Base-by-base conservation (phyloP, 1,284 basidiomycete genomes). In the Dichomitus squalens region DNA sequence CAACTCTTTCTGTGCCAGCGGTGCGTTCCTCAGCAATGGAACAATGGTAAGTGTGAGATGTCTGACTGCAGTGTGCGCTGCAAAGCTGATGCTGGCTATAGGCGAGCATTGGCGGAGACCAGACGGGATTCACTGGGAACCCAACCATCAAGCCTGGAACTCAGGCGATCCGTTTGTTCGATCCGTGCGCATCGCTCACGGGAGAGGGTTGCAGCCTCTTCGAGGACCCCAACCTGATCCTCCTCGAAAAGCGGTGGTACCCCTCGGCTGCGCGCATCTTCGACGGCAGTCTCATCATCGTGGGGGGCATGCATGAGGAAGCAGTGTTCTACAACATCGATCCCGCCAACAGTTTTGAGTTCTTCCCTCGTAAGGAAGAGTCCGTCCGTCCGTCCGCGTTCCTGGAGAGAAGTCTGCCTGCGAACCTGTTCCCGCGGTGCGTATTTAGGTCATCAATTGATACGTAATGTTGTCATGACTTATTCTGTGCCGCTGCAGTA, bases 321-420 rank as follows among this genome's bases (percentile, higher is more conserved):
- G 70, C 72, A 3, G 62, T 63, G 7, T 77, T 78, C 64, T 72
- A 77, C 61, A 77, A 76, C 56, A 68, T 65, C 27, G 72, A 76
- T 21, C 73, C 77, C 0, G 78, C 75, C 52, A 82, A 81, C 63
- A 78, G 73, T n/a, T 73, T 79, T 61, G 81, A 83, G 64, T 83
- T 78, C 67, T 82, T 79, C 72, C 82, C 81, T 14, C 71, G 76
- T 1, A 83, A 84, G 61, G 77, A 79, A 55, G 70, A 73, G 29
- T 76, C 76, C 3, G 67, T 78, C 16, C 70, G 79, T 43, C 73
- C 73, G 36, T 80, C 77, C 9, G 66, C 71, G 2, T 83, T 85
- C 71, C 73, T 85, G 25, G 55, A 64, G 31, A 50, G 65, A 23
- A 44, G 46, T 35, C 53, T 65, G 5, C 64, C 64, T 0, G 54